Evolutionary conservation across 176 grass and related monocot genomes (phyloP), one percentile per base, ranked within the genome.

Genomic region (Aegilops bicornis): DNA sequence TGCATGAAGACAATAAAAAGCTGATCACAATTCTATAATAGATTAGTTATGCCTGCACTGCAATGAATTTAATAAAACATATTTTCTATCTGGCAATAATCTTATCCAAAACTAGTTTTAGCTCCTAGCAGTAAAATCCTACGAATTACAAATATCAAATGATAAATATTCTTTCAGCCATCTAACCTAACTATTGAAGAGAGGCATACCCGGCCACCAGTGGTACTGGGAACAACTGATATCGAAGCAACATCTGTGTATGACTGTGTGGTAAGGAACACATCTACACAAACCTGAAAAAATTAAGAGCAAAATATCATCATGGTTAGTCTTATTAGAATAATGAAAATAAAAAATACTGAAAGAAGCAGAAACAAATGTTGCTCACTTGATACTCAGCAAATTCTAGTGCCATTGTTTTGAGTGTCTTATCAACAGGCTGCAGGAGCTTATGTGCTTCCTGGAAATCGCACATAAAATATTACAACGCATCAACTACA

Each of bases 331-430:
- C 42, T 70, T 22, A 79, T 35, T 50, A 71, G 77, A 48, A 27
- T 62, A 77, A 27, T 68, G n/a, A 39, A 83, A 45, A 81, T 25
- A 84, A 32, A 12, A 50, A 58, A 67, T 59, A 61, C 15, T 68
- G 37, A 59, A 84, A 73, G 7, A 93, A 58, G 60, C 23, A 64
- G n/a, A 85, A 88, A 87, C 37, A 79, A 83, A 48, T 69, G 27
- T 67, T 85, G 68, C 88, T 89, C 71, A 93, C 93, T 87, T 95
- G 93, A 89, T 93, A 93, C 79, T 95, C 91, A 58, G 93, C 93
- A 85, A 93, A 95, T 76, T 95, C 94, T 52, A 91, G 76, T 79
- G 94, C 94, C 94, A 95, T 95, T 66, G 91, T 91, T 79, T 93
- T 95, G 54, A 95, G 81, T 60, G 87, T 95, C 54, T 93, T 93